Conservation (phyloP, 2,329 filamentous ascomycete genomes). For the Pseudopithomyces chartarum region DNA sequence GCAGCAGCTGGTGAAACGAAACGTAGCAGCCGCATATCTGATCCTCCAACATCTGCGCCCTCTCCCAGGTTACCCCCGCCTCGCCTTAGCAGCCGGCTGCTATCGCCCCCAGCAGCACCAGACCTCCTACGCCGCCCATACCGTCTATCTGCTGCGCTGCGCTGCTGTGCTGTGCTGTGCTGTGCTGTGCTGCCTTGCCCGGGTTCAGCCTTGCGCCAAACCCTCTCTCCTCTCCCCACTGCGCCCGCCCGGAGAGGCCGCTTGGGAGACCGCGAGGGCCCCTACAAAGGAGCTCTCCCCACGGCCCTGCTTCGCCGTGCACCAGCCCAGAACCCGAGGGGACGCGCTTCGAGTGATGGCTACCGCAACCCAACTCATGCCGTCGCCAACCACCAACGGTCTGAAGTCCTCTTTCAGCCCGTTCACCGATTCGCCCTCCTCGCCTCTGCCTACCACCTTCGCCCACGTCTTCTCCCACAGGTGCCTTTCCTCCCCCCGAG, state of each 20-base stretch:
- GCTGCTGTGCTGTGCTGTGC: no score
- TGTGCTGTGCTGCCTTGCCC: constrained; percentile 2
- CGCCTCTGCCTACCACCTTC: constrained; percentile 54
- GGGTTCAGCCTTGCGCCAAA: constrained; percentile 27
- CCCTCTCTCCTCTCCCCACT: background rate
- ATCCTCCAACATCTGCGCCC: constrained; percentile 11
- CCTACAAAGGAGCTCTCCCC: constrained; percentile 11
- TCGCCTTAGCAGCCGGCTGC: constrained; percentile 27
- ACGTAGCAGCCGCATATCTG: constrained; percentile 9
- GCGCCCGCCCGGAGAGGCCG: constrained; percentile 16
- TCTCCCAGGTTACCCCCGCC: no score
- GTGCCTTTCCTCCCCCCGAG: constrained; percentile 38
- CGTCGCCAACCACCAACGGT: constrained; percentile 43
- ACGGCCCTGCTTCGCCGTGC: constrained; percentile 30
- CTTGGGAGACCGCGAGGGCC: constrained; percentile 12
- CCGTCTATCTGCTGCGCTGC: no score
- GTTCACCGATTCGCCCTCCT: constrained; percentile 58
- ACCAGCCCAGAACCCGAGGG: constrained; percentile 23
- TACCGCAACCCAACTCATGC: constrained; percentile 51
- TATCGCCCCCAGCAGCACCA: constrained; percentile 12
- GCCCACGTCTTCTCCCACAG: constrained; percentile 48
- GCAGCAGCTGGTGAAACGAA: constrained; percentile 21
- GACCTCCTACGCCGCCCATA: constrained; percentile 14
- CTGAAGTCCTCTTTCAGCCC: constrained; percentile 55
- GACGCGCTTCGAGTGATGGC: constrained; percentile 40